Base-by-base conservation (phyloP, 164 flowering plant species). In the Akebia trifoliata region DNA sequence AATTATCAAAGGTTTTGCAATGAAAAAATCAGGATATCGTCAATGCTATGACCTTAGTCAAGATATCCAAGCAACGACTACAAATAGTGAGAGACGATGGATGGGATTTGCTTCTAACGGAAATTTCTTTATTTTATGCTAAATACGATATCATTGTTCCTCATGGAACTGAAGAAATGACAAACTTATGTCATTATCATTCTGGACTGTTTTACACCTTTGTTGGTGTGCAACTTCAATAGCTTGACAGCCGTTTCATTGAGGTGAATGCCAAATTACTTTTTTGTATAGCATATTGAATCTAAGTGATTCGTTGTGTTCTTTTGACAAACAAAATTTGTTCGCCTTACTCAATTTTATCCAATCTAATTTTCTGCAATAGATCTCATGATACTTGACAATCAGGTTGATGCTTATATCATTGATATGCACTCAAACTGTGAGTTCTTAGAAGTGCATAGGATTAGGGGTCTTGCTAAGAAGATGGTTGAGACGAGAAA, bases 391-490 rank as follows among this genome's bases (percentile, higher is more conserved):
- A 7, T 18, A n/a, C 56, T 51, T 20, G 18, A 18, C 21, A n/a
- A 51, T 51, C 26, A 51, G 15, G 26, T 51, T 9, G 38, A 51
- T 5, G 34, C 17, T 31, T 51, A 51, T 51, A 32, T 51, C 34
- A 8, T 20, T 3, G 56, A 51, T 51, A 31, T 51, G 37, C 24
- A 14, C 11, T 51, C 39, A 11, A 18, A 51, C 12, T 6, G 15
- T 18, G 6, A 1, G 8, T 51, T 51, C 26, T 51, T 15, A 8
- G 5, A 17, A 6, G 21, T 51, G 21, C 12, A 31, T 2, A 40
- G 56, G 6, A 51, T 51, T 32, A 30, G 10, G 18, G 56, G 20
- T 32, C 56, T 51, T 51, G 56, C 56, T 20, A 34, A 32, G 38
- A 34, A 31, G 17, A 51, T 51, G 37, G 56, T 51, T 32, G 37